Evolutionary conservation across 805 yeast species (phyloP), one percentile per base, ranked within the genome.

Genomic region (Nakazawaea anatomiae): DNA sequence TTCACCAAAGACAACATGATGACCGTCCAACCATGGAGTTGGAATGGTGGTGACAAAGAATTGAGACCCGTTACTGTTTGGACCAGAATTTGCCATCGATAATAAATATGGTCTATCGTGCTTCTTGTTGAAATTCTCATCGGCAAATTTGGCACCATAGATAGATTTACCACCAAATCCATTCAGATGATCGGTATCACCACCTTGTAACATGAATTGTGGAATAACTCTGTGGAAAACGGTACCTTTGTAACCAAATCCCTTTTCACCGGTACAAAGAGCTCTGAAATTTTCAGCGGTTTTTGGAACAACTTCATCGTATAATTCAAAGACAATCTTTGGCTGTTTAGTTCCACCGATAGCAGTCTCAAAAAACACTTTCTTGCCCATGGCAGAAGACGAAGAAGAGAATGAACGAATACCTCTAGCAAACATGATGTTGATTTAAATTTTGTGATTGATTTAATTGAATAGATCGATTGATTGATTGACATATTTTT

Each of bases 211-310:
- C 98, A 91, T 91, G 79, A 91, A 91, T 71, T 87, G 83, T 58
- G 97, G 97, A 65, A 90, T 90, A 58, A 91, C 96, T 77, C 97
- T 86, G 89, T 91, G 97, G 94, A 92, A 91, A 58, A 83, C 76
- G 46, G 95, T 87, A 63, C 77, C 80, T 67, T 84, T 83, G 81
- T 84, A 90, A 54, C 96, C 96, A 64, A 75, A 87, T 55, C 97
- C 98, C 80, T 89, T 87, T 76, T 89, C 96, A 61, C 97, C 96
- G 56, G 96, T 85, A 68, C 86, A 80, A 61, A 85, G 70, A 52
- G 90, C 89, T 75, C 87, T 79, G 79, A 85, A 85, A 72, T 85
- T 85, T 70, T 83, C 89, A 59, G 87, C 77, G 48, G 91, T 85
- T 77, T 85, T 85, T 70, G 92, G 92, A 61, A 76, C 85, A 10